These are phyloP conservation scores for Naegleria gruberi DNA, from an alignment of 208 protist genomes.

Conservation along the genomic window DNA sequence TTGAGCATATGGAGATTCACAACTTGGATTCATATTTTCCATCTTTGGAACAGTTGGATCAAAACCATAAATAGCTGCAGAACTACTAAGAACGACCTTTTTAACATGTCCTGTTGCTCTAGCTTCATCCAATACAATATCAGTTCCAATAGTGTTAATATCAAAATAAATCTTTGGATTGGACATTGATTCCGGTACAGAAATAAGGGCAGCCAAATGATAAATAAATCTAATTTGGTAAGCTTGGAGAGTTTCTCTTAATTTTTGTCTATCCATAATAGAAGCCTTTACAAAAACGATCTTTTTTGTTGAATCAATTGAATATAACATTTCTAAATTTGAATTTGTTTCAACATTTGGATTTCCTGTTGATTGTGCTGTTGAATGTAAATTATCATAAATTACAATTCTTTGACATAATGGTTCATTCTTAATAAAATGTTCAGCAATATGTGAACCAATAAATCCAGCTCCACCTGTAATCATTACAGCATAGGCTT, in stretches of 20 bases:
- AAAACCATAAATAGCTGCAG: constrained; percentile 34
- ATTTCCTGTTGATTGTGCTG: background rate
- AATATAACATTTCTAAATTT: background rate
- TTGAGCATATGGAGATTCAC: constrained; percentile 38
- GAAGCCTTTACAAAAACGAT: background rate
- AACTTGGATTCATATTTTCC: background rate
- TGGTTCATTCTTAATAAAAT: constrained; percentile 4
- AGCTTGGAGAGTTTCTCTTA: background rate
- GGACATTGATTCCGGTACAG: constrained; percentile 35
- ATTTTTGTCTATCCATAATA: background rate
- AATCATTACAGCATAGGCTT: background rate
- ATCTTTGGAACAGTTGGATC: background rate
- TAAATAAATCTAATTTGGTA: constrained; percentile 12
- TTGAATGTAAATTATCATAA: constrained; percentile 20
- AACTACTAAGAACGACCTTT: constrained; percentile 19
- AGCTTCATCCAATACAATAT: constrained; percentile 23
- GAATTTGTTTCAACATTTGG: background rate
- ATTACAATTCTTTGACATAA: constrained; percentile 7
- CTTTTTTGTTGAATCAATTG: background rate
- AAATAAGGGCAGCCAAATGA: constrained; percentile 37
- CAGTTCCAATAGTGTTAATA: constrained; percentile 28
- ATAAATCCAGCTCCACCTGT: constrained; percentile 28
- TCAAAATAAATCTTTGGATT: constrained; percentile 29
- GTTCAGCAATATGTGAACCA: constrained; percentile 27
- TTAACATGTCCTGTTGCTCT: background rate